Percentiles rank a stretch among this genome's conserved stretches.
phyloP scores from a whole-genome alignment of 2,329 filamentous ascomycete genomes.

The Zelopaecilomyces penicillatus region DNA sequence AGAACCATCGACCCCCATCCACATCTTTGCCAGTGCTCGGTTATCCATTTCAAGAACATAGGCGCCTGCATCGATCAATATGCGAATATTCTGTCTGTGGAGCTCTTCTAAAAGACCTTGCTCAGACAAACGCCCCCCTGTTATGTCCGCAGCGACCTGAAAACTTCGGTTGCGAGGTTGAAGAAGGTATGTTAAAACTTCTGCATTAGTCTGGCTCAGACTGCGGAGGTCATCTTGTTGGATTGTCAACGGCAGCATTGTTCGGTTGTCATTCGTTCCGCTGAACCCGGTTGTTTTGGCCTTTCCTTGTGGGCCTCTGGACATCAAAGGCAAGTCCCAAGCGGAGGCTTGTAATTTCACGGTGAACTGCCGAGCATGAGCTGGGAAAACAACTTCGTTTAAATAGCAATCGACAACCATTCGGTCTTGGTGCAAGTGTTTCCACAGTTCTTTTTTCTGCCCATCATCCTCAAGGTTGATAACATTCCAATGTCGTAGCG shows the following conservation, averaged over 20 bases:
- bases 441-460: conserved; percentile 44
- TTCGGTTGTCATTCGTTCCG: conserved; percentile 59
- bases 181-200: conserved; percentile 52
- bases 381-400: conserved; percentile 56
- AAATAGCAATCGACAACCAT: conserved; percentile 51
- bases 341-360: conserved; percentile 56
- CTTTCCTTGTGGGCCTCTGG: too few relatives aligned
- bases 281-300: conserved; percentile 58
- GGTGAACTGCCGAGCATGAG: conserved; percentile 55
- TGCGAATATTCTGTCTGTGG: conserved; percentile 27
- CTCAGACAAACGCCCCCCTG: conserved; percentile 34
- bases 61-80: conserved; percentile 58
- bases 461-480: conserved; percentile 51
- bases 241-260: conserved; percentile 50
- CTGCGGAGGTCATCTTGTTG: conserved; percentile 49
- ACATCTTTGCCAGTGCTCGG: conserved; percentile 35
- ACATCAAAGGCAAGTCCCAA: conserved; percentile 56
- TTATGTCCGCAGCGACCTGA: conserved; percentile 18
- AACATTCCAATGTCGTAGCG: conserved; percentile 42
- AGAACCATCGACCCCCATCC: conserved; percentile 38
- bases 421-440: conserved; percentile 37
- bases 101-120: conserved; percentile 34
- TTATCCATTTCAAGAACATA: conserved; percentile 56
- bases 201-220: conserved; percentile 52
- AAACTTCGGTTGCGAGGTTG: conserved; percentile 43